Conservation (phyloP, 2,329 filamentous ascomycete genomes). For the Colletotrichum acutatum region DNA sequence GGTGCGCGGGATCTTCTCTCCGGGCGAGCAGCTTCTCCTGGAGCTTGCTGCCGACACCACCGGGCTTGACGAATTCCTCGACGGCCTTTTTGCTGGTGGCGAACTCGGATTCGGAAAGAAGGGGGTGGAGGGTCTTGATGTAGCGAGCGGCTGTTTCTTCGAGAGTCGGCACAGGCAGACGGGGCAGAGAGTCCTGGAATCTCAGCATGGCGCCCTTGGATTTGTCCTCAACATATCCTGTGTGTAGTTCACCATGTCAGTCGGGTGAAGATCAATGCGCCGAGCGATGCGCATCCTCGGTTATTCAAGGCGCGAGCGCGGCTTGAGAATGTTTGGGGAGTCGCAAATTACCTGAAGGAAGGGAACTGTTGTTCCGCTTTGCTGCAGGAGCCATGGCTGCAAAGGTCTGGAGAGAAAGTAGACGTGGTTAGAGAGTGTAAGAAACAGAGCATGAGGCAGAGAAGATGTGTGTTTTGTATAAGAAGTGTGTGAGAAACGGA, state of each 20-base stretch:
- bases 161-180: conserved; percentile 82
- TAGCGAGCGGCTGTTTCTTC: conserved; percentile 86
- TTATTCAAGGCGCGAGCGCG: neutral
- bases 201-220: conserved; percentile 84
- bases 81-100: conserved; percentile 84
- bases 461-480: neutral
- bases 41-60: conserved; percentile 82
- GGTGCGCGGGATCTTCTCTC: conserved; percentile 80
- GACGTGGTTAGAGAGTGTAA: neutral
- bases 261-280: neutral
- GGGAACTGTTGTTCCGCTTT: conserved; percentile 67
- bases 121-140: conserved; percentile 80
- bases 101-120: conserved; percentile 76
- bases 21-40: conserved; percentile 88
- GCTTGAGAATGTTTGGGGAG: neutral
- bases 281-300: neutral
- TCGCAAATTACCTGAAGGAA: conserved; percentile 58
- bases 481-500: neutral
- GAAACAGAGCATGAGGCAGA: conserved; percentile 1
- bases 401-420: conserved; percentile 29
- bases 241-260: neutral
- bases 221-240: conserved; percentile 83
- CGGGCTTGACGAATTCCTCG: conserved; percentile 88
- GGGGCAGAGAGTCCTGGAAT: conserved; percentile 86
- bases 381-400: conserved; percentile 63